These are phyloP conservation scores for Ustulina deusta DNA, from an alignment of 2,329 filamentous ascomycete species.

Conservation along the genomic window DNA sequence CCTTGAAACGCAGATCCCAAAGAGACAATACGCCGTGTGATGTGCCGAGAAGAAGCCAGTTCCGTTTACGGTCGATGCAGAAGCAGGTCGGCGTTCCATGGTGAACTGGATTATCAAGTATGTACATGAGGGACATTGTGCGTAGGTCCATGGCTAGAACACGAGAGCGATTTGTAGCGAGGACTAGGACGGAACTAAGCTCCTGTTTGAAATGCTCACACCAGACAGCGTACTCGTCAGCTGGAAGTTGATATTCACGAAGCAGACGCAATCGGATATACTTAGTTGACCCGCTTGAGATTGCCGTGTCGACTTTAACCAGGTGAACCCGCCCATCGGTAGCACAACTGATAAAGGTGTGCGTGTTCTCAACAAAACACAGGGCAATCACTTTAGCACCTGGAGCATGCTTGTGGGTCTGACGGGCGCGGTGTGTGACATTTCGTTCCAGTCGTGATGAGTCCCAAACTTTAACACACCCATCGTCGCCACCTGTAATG, in stretches of 20 bases:
- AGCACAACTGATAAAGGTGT: slow-evolving; percentile 91
- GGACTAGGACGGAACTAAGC: slow-evolving; percentile 80
- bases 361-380: slow-evolving; percentile 92
- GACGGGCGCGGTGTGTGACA: slow-evolving; percentile 85
- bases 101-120: slow-evolving; percentile 86
- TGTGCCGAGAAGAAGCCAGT: slow-evolving; percentile 93
- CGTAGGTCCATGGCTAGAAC: slow-evolving; percentile 88
- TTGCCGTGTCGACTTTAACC: slow-evolving; percentile 76
- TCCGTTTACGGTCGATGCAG: slow-evolving; percentile 84
- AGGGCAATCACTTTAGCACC: slow-evolving; percentile 82
- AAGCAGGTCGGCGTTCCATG: slow-evolving; percentile 94
- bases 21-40: slow-evolving; percentile 92
- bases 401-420: slow-evolving; percentile 81
- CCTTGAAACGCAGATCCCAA: slow-evolving; percentile 96
- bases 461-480: slow-evolving; percentile 93
- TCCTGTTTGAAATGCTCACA: slow-evolving; percentile 91
- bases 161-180: slow-evolving; percentile 88
- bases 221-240: slow-evolving; percentile 85
- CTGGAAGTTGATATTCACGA: slow-evolving; percentile 81
- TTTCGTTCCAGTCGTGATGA: slow-evolving; percentile 90
- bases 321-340: slow-evolving; percentile 92
- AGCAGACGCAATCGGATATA: slow-evolving; percentile 84
- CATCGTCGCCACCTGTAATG: slow-evolving; percentile 91
- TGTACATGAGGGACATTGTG: slow-evolving; percentile 84
- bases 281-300: slow-evolving; percentile 66